These are phyloP conservation scores for Dendrocalamus latiflorus DNA, from an alignment of 202 grass and related monocot genomes.

Conservation along the genomic window DNA sequence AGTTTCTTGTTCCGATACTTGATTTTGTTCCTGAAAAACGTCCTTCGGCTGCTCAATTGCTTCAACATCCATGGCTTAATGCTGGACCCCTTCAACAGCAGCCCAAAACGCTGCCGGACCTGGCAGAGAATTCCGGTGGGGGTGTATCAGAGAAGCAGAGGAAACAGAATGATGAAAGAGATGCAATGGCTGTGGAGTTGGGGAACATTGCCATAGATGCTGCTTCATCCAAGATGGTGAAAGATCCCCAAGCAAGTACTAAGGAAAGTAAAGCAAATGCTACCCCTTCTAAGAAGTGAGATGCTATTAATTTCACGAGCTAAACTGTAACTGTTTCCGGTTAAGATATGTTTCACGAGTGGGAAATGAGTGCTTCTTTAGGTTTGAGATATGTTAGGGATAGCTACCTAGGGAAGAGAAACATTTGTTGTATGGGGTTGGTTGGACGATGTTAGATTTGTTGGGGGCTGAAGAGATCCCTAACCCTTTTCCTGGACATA, in stretches of 20 bases:
- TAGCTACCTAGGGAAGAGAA: conserved; percentile 20
- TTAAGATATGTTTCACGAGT: conserved; percentile 17
- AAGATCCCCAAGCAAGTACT: conserved; percentile 31
- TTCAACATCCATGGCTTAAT: conserved; percentile 85
- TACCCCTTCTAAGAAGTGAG: conserved; percentile 64
- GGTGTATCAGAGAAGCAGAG: too few species aligned
- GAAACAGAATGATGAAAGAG: too few species aligned
- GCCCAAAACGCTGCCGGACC: too few species aligned
- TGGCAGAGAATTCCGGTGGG: too few species aligned
- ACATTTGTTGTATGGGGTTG: conserved; percentile 30
- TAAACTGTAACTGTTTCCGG: conserved; percentile 1
- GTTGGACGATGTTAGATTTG: conserved; percentile 30
- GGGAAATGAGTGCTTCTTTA: conserved; percentile 19
- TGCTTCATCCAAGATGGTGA: too few species aligned
- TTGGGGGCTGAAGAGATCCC: conserved; percentile 17
- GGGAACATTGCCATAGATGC: too few species aligned
- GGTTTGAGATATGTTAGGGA: conserved; percentile 39
- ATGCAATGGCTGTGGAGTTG: too few species aligned
- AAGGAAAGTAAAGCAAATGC: conserved; percentile 38
- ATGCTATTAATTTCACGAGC: conserved; percentile 15
- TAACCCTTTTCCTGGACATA: conserved; percentile 27
- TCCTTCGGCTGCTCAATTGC: conserved; percentile 65
- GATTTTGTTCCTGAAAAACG: conserved; percentile 96
- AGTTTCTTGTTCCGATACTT: conserved; percentile 86
- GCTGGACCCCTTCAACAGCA: too few species aligned